Evolutionary conservation across 306 rosid species (phyloP).

Genomic region (Casuarina cunninghamiana): DNA sequence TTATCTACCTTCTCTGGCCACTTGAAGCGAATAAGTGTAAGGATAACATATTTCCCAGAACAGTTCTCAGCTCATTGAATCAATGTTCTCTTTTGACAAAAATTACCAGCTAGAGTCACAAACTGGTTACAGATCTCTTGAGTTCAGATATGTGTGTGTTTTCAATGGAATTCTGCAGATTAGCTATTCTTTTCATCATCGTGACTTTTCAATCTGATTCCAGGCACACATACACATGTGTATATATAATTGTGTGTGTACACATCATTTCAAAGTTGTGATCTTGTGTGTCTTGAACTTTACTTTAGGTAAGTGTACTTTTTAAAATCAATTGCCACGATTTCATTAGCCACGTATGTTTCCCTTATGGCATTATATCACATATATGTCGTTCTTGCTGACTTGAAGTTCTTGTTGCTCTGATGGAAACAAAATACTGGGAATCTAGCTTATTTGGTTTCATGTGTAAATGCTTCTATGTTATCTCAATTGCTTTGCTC

Average conservation of each 20-base stretch:
- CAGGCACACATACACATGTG: background rate
- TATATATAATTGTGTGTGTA: background rate
- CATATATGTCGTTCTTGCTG: background rate
- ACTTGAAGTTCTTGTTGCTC: background rate
- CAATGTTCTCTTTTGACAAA: background rate
- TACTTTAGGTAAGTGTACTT: background rate
- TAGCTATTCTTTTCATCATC: background rate
- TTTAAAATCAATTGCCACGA: background rate
- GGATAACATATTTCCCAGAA: slow-evolving; percentile 28
- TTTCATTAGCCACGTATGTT: background rate
- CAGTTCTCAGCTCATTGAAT: background rate
- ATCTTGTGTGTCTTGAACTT: background rate
- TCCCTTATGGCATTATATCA: background rate
- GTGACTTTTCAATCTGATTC: slow-evolving; percentile 1
- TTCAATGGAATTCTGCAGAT: slow-evolving; percentile 2
- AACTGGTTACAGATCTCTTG: slow-evolving; percentile 1
- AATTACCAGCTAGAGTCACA: slow-evolving; percentile 2
- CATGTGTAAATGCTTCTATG: background rate
- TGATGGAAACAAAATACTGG: too few relatives aligned
- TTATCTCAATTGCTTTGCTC: background rate
- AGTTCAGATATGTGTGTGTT: background rate
- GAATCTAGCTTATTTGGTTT: background rate
- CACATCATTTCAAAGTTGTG: background rate
- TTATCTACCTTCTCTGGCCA: slow-evolving; percentile 97
- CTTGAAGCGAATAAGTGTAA: slow-evolving; percentile 85